A percentile compares a stretch with the other conserved stretches of the same genome.
These are phyloP conservation scores for Toxicodendron radicans DNA, from an alignment of 345 rosid species.

Conservation along the genomic window DNA sequence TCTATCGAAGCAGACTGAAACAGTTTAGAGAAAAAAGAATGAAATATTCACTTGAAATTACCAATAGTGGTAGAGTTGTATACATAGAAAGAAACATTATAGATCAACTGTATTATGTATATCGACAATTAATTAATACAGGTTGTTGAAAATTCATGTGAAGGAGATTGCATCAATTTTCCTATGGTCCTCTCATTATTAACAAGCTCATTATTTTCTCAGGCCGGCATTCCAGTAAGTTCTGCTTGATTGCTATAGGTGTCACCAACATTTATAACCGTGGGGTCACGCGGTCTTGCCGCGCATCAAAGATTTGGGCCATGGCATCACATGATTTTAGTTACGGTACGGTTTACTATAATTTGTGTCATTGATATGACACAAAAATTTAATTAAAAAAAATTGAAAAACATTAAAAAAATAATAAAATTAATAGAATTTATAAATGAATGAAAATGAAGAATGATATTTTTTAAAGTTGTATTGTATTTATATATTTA, in stretches of 20 bases:
- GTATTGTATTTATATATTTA: too few species aligned
- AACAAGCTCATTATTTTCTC: not conserved
- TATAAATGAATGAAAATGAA: too few species aligned
- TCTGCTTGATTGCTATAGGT: not conserved
- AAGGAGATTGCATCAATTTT: not conserved
- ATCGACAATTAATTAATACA: not conserved
- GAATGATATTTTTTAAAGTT: too few species aligned
- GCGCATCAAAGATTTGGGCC: not conserved
- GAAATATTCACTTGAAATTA: constrained; percentile 1
- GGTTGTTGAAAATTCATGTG: not conserved
- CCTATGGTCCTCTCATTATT: not conserved
- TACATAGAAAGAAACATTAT: constrained; percentile 3
- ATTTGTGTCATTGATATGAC: too few species aligned
- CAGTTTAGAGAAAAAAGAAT: not conserved
- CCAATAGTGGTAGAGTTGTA: constrained; percentile 5
- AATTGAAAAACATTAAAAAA: too few species aligned
- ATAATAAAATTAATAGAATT: too few species aligned
- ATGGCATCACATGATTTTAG: too few species aligned
- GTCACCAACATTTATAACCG: not conserved
- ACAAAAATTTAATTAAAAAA: too few species aligned
- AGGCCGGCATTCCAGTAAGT: not conserved
- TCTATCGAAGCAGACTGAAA: constrained; percentile 14
- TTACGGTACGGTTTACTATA: too few species aligned
- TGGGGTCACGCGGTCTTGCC: not conserved
- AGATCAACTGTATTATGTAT: not conserved